Evolutionary conservation across 192 early-diverging fungal species (phyloP), one percentile per base, ranked within the genome.

Genomic region (Phlyctochytrium arcticum): DNA sequence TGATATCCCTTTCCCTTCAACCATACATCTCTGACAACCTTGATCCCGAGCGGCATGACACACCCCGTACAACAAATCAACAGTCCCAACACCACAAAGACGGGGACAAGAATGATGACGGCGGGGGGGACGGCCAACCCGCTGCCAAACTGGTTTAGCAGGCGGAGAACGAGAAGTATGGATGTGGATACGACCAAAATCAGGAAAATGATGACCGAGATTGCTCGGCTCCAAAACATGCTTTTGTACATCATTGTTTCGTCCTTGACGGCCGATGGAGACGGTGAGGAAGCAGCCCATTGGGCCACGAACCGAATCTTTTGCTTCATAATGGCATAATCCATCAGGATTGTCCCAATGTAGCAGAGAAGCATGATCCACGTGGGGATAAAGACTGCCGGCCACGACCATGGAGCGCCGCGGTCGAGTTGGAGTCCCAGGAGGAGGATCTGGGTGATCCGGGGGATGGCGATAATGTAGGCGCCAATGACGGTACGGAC

Each of bases 361-460:
- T 53, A 35, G 21, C 65, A 31, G 31, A 74, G 61, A 32, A 34
- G 24, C 15, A 70, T 4, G 1, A 75, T 39, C 49, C 54, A 76
- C 29, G 58, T 60, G 1, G 75, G 75, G 8, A 75, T n/a, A 54
- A 76, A 76, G 32, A 69, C 55, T 6, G 70, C 19, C 4, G 49
- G 32, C 76, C 76, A 78, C 35, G 61, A 36, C 7, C 49, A 46
- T 3, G 57, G 30, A 32, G 65, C 44, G n/a, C 57, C 46, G 32
- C 60, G 57, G 33, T 61, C 29, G n/a, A 74, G n/a, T 59, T 74
- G 74, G 36, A 85, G 63, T 19, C 86, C 72, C 15, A 98, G 74
- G 17, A 98, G 70, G 26, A 90, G 70, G 9, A 79, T 78, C 60
- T 88, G 79, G 42, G 75, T 47, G 17, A 94, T 36, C 36, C 95